Percentiles rank a stretch among this genome's conserved stretches.
Evolutionary conservation across 805 yeast genomes (phyloP).

Genomic region (Ascoidea asiatica): DNA sequence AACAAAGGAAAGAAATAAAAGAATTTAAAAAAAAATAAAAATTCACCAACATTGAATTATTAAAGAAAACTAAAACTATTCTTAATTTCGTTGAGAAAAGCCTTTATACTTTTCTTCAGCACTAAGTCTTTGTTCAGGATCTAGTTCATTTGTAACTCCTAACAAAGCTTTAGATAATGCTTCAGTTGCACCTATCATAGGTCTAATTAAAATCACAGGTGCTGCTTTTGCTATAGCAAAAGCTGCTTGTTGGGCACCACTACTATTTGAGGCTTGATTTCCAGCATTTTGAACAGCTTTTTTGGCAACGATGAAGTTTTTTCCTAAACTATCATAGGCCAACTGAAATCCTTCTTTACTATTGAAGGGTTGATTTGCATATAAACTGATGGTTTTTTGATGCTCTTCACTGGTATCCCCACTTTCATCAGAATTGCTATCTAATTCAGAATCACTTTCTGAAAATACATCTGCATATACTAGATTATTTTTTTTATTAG

Average conservation of each 20-base stretch:
- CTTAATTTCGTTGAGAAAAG: not conserved
- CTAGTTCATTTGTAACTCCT: constrained; percentile 74
- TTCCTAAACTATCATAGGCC: constrained; percentile 65
- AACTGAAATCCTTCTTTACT: constrained; percentile 56
- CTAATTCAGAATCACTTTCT: constrained; percentile 13
- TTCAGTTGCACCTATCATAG: constrained; percentile 87
- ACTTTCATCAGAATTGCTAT: constrained; percentile 14
- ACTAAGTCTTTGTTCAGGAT: constrained; percentile 44
- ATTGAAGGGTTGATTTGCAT: constrained; percentile 72
- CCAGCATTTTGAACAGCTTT: constrained; percentile 48
- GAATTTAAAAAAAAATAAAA: no score
- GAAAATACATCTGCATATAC: constrained; percentile 4
- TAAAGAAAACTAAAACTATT: no score
- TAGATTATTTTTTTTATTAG: constrained; percentile 1
- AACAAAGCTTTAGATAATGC: constrained; percentile 71
- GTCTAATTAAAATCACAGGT: constrained; percentile 70
- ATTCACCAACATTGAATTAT: no score
- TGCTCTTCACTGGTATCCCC: constrained; percentile 15
- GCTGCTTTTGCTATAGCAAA: constrained; percentile 58
- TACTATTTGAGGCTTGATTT: constrained; percentile 48
- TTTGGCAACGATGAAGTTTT: constrained; percentile 52
- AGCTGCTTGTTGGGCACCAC: constrained; percentile 54
- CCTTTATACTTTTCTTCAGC: constrained; percentile 54
- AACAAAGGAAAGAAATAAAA: no score
- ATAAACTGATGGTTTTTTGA: constrained; percentile 45